Evolutionary conservation across 345 rosid genomes (phyloP).

Genomic region (Acer campestre): DNA sequence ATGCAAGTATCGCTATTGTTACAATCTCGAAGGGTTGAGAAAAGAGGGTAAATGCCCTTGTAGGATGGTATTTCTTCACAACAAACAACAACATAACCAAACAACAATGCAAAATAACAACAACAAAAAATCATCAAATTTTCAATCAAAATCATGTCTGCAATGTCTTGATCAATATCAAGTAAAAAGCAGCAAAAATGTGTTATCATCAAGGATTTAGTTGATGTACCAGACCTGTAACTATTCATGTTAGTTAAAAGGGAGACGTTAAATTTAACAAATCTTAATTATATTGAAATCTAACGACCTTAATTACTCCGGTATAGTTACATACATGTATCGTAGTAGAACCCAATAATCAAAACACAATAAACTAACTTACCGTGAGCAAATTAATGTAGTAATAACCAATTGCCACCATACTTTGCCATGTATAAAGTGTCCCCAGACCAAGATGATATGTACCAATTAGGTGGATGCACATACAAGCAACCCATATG

Average conservation of each 20-base stretch:
- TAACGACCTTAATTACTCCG: too few relatives aligned
- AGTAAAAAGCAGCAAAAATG: not conserved
- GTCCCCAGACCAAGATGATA: constrained; percentile 67
- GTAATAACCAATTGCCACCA: constrained; percentile 83
- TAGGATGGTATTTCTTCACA: constrained; percentile 84
- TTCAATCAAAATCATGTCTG: too few relatives aligned
- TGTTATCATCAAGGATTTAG: not conserved
- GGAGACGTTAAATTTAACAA: too few relatives aligned
- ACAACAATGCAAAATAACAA: too few relatives aligned
- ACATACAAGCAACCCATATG: too few relatives aligned
- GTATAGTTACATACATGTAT: too few relatives aligned
- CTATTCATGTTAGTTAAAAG: too few relatives aligned
- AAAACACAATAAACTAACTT: not conserved
- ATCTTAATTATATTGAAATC: too few relatives aligned
- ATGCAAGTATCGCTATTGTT: constrained; percentile 61
- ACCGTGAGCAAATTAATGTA: constrained; percentile 70
- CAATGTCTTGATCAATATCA: too few relatives aligned
- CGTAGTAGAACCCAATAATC: not conserved
- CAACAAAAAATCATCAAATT: too few relatives aligned
- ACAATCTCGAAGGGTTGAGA: constrained; percentile 77
- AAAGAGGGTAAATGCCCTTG: constrained; percentile 79
- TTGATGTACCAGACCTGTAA: too few relatives aligned
- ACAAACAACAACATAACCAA: constrained; percentile 5
- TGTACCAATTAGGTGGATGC: too few relatives aligned
- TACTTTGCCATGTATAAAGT: constrained; percentile 80